Evolutionary conservation across 768 basidiomycete genomes (phyloP).

Genomic region (Phanerochaete sordida): DNA sequence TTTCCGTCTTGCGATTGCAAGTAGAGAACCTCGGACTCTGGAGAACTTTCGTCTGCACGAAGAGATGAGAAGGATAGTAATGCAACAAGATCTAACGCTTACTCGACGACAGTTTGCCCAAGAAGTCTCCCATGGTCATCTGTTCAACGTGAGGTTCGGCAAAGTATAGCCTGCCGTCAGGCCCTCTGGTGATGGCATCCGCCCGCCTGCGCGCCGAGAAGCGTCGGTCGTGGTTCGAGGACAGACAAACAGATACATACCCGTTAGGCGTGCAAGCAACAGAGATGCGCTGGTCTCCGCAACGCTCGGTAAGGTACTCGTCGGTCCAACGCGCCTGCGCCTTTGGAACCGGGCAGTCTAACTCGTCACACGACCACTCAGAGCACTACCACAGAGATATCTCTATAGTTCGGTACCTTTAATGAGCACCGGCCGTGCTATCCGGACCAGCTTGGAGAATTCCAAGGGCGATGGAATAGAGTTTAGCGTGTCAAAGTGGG

Average conservation of each 20-base stretch:
- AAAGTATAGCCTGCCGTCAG: constrained; percentile 63
- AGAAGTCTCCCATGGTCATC: constrained; percentile 61
- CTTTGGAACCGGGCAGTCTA: constrained; percentile 50
- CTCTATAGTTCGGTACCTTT: constrained; percentile 40
- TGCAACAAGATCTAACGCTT: constrained; percentile 8
- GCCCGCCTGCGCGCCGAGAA: constrained; percentile 49
- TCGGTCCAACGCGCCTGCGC: constrained; percentile 57
- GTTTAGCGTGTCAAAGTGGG: constrained; percentile 44
- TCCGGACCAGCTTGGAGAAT: constrained; percentile 63
- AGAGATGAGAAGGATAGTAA: neutral
- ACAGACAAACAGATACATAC: constrained; percentile 31
- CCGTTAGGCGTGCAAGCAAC: constrained; percentile 85
- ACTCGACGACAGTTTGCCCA: constrained; percentile 42
- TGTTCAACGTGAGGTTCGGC: constrained; percentile 67
- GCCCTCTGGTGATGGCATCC: constrained; percentile 60
- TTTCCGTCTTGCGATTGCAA: constrained; percentile 95
- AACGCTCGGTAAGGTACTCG: constrained; percentile 52
- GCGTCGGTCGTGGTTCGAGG: neutral
- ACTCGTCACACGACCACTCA: neutral
- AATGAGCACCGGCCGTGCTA: constrained; percentile 72
- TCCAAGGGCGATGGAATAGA: constrained; percentile 62
- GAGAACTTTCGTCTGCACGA: constrained; percentile 14
- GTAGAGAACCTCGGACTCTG: constrained; percentile 48
- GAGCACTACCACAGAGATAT: neutral
- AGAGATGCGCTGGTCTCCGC: constrained; percentile 55